Conservation (phyloP, 495 filamentous ascomycete species). For the Daldinia bambusicola region DNA sequence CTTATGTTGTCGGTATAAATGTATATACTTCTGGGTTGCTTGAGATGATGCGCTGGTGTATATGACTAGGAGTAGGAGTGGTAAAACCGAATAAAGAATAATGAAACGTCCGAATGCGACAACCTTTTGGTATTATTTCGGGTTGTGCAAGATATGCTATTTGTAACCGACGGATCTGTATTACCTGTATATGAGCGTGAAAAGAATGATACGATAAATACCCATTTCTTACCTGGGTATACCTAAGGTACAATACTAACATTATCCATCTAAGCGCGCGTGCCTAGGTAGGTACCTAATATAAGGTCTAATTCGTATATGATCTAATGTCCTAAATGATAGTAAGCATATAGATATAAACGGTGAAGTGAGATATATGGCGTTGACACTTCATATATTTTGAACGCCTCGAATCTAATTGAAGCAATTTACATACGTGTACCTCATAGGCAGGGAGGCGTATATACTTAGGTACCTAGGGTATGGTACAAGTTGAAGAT, state of each 20-base stretch:
- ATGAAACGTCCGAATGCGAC: constrained; percentile 29
- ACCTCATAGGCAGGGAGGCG: no score
- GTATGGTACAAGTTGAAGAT: not conserved
- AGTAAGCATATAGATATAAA: not conserved
- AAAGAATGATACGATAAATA: not conserved
- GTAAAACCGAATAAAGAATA: not conserved
- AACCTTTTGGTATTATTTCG: constrained; percentile 13
- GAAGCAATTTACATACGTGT: not conserved
- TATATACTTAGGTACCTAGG: not conserved
- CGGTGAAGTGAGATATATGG: not conserved
- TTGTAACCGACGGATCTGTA: not conserved
- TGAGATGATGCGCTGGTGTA: not conserved
- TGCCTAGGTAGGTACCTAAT: no score
- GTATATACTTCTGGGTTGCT: not conserved
- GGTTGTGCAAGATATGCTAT: not conserved
- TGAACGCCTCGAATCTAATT: constrained; percentile 10
- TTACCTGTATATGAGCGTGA: not conserved
- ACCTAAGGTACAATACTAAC: no score
- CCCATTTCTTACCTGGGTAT: not conserved
- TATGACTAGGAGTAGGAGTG: not conserved
- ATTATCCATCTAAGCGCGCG: not conserved
- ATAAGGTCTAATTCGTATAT: not conserved
- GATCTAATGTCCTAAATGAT: not conserved
- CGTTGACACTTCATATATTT: constrained; percentile 5
- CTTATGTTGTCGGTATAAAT: no score